Evolutionary conservation across 2,329 filamentous ascomycete species (phyloP), one percentile per base, ranked within the genome.

Genomic region (Calonectria hawksworthii): DNA sequence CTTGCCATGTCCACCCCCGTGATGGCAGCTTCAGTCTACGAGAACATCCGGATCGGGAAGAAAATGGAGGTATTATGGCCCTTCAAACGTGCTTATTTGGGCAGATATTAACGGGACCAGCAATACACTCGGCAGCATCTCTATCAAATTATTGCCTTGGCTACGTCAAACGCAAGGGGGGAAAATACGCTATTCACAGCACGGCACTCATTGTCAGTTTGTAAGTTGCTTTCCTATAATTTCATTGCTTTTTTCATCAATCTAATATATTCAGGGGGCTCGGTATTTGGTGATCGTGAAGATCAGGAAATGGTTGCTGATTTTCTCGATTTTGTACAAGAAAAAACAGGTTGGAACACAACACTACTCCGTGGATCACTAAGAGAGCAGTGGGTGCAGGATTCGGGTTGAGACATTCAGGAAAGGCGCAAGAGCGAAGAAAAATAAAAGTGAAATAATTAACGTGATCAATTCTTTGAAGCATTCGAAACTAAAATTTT

Each of bases 271-370:
- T 7, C 32, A 77, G 76, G 76, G 76, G 76, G 74, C 21, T 59
- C 52, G 26, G 74, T 77, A 21, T 77, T 77, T 73, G 59, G 69
- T 11, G 70, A 74, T 36, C 54, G 56, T 10, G 76, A 74, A 11
- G 76, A 77, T 26, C 76, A 77, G 44, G 61, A 76, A 32, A 70
- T 73, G 69, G 74, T 76, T 23, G 59, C 68, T 5, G 66, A 67
- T 30, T 77, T 77, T 51, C 36, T 77, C 28, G 59, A 74, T 28
- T 72, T 74, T 56, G 74, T 77, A 47, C 69, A 76, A 32, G 52
- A 73, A 21, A 65, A 64, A 52, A 77, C 76, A 0, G 76, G 76
- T 3, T 77, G 76, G 76, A 77, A 72, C 30, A 77, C 76, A 13
- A 67, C 28, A 7, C 67, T 70, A 7, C 70, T 77, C 36, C 68